A percentile compares a stretch with the other conserved stretches of the same genome.
Conservation (phyloP, 139 green algal genomes). For the Tetradesmus lagerheimii region DNA sequence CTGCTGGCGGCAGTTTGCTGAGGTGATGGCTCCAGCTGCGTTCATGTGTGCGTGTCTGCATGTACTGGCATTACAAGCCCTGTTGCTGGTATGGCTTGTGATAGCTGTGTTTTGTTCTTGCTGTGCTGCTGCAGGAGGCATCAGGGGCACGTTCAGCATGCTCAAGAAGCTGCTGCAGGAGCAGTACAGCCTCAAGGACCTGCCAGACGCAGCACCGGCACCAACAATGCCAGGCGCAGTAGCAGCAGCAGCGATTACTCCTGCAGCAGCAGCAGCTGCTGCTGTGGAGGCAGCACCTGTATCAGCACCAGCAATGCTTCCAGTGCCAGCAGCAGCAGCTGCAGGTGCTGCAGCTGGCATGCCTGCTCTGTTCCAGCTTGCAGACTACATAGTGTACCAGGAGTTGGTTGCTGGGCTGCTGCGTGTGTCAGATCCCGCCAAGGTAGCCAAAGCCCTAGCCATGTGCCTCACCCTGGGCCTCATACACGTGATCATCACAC, state of each 20-base stretch:
- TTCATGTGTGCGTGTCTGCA: no score
- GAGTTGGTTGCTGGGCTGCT: conserved; percentile 33
- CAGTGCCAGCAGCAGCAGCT: neutral
- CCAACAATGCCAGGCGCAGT: neutral
- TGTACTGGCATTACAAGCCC: no score
- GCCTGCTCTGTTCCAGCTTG: conserved; percentile 21
- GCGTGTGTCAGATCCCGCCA: conserved; percentile 2
- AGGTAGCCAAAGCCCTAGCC: conserved; percentile 34
- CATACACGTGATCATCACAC: neutral
- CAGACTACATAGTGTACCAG: conserved; percentile 39
- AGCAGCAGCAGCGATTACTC: neutral
- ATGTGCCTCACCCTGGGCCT: conserved; percentile 19
- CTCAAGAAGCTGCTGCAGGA: conserved; percentile 40
- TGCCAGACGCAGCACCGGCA: conserved; percentile 30
- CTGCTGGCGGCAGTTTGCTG: neutral
- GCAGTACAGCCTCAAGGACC: conserved; percentile 28
- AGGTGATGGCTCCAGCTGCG: neutral
- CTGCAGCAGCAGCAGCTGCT: neutral
- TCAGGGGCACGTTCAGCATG: conserved; percentile 24
- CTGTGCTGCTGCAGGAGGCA: conserved; percentile 23
- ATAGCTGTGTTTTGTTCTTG: neutral
- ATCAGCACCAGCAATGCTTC: neutral
- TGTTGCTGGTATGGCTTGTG: neutral
- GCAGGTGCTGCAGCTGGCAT: neutral
- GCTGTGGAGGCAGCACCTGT: neutral